Evolutionary conservation across 2,329 filamentous ascomycete species (phyloP), one percentile per base, ranked within the genome.

Genomic region (Ophiocordyceps australis): DNA sequence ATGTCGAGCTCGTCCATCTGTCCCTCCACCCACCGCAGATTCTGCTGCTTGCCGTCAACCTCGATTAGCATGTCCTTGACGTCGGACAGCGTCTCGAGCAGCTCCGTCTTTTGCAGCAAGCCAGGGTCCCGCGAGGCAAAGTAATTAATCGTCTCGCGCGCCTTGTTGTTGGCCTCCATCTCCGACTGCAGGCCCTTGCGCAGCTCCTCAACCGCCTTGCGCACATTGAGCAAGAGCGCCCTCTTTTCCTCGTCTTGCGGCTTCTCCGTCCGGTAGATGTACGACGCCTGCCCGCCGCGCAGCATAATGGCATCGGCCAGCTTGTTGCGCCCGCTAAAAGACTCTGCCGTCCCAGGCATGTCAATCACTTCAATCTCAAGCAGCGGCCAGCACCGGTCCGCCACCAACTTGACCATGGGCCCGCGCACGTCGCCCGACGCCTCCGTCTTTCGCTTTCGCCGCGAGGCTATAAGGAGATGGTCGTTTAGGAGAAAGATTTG

Each of bases 1-100:
- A 95, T 95, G 42, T 98, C 89, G 5, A 98, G 67, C 42, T 92
- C 82, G 43, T 98, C 89, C 48, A 98, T 79, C 51, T 95, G 82
- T 27, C 74, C 72, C 47, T 98, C 89, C 0, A 98, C 82, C 82
- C 82, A 94, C 27, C 86, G 78, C 24, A 98, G 64, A 45, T 89
- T 94, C 45, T 95, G 82, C 48, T 94, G 85, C 41, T 92, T 92
- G 25, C 89, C 89, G 41, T 95, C 89, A 10, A 93, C 81, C 40
- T 98, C 89, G 37, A 98, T 85, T 28, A 93, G 67, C 54, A 93
- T 77, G 46, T 91, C 80, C 43, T 82, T 82, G 39, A 77, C 72
- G 33, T 74, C 71, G 2, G 81, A 82, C 8, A 83, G 52, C 7
- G 70, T 76, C 42, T 89, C 81, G 10, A 92, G 62, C 3, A 89